phyloP scores from a whole-genome alignment of 768 basidiomycete genomes.

The Suillus americanus region DNA sequence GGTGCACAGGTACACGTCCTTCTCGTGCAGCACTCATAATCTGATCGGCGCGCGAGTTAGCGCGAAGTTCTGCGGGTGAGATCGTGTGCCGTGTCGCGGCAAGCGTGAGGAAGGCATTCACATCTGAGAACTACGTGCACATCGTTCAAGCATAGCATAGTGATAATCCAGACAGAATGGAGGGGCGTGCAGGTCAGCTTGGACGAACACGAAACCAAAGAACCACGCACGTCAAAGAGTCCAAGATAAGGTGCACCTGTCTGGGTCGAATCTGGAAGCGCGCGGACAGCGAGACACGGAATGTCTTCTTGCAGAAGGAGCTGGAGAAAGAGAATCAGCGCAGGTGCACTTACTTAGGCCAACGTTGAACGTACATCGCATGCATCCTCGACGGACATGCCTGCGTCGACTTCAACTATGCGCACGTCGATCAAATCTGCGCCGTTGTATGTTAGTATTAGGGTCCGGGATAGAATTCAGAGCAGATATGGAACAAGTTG shows the following conservation, averaged over 20 bases:
- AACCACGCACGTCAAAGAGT: slow-evolving; percentile 71
- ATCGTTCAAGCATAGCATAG: not conserved
- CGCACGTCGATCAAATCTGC: slow-evolving; percentile 71
- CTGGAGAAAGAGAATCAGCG: slow-evolving; percentile 34
- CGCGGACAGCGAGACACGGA: slow-evolving; percentile 63
- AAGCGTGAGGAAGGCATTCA: slow-evolving; percentile 84
- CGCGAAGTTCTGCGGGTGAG: slow-evolving; percentile 55
- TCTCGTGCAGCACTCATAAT: slow-evolving; percentile 75
- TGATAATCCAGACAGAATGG: not conserved
- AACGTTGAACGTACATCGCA: slow-evolving; percentile 57
- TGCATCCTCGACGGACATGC: slow-evolving; percentile 77
- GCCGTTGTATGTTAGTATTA: not conserved
- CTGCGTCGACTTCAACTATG: slow-evolving; percentile 65
- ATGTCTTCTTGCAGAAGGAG: slow-evolving; percentile 60
- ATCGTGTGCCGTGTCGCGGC: slow-evolving; percentile 79
- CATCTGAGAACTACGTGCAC: slow-evolving; percentile 68
- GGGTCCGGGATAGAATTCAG: not conserved
- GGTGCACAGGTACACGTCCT: slow-evolving; percentile 69
- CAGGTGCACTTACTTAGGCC: not conserved
- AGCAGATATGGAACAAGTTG: not conserved
- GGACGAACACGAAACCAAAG: not conserved
- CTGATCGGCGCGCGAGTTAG: slow-evolving; percentile 58
- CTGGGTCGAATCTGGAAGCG: slow-evolving; percentile 18
- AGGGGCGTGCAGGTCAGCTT: not conserved
- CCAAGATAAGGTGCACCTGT: slow-evolving; percentile 43